Evolutionary conservation across 176 grass and related monocot genomes (phyloP), one percentile per base, ranked within the genome.

Genomic region (Chloris gayana): DNA sequence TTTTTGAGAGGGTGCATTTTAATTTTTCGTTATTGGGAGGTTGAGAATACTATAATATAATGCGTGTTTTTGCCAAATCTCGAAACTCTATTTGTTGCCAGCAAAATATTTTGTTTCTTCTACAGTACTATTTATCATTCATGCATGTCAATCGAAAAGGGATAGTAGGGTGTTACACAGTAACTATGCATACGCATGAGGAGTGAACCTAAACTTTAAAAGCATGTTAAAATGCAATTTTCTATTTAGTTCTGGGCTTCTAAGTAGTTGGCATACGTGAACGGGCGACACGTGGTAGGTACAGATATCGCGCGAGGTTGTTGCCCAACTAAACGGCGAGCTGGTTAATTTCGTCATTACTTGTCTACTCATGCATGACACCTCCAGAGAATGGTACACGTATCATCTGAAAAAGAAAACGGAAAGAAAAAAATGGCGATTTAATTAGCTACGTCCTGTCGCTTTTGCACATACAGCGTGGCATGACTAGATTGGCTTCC

Each of bases 401-500:
- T 51, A 18, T 51, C 49, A 0, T 21, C 3, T 21, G 18, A 15
- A 18, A 18, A 51, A 51, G 17, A 51, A 18, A 51, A 51, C 3
- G 5, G 17, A 51, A 51, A n/a, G n/a, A n/a, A 19, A 51, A 4
- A 18, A 14, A 49, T 49, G 49, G 17, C 49, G 49, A 56, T 56
- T 56, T 44, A 26, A 11, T n/a, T 74, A 37, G n/a, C n/a, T 4
- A 12, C 6, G 0, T 37, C 18, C 34, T 19, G 46, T 22, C 30
- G 25, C 41, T n/a, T 29, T 70, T 24, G 9, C 34, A 33, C 22
- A 54, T 22, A 34, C 50, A 37, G 18, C 32, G 31, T 57, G 50
- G 72, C 72, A 50, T 57, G 34, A 35, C 32, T 11, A 51, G 72
- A 74, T 57, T 56, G 72, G 50, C 31, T n/a, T 38, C 17, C 69